Conservation (phyloP, 768 basidiomycete genomes). For the Pleurotus eryngii region DNA sequence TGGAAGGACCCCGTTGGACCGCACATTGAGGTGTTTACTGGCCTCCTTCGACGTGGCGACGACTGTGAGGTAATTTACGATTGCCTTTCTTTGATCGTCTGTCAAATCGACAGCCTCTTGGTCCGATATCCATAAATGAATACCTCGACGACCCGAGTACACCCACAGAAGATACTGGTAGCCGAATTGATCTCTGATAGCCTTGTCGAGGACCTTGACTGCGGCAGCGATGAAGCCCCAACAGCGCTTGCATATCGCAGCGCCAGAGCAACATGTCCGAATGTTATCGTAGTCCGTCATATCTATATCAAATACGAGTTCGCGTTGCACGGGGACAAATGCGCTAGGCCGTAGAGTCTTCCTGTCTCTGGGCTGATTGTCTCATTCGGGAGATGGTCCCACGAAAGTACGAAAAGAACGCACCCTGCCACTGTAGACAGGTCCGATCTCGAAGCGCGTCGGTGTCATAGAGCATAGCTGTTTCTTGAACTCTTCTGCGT, state of each 20-base stretch:
- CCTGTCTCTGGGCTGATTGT: slow-evolving; percentile 79
- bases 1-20: slow-evolving; percentile 50
- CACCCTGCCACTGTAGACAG: slow-evolving; percentile 85
- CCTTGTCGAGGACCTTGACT: slow-evolving; percentile 78
- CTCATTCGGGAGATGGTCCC: neutral
- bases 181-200: slow-evolving; percentile 86
- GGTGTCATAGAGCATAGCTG: slow-evolving; percentile 84
- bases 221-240: slow-evolving; percentile 95
- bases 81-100: slow-evolving; percentile 83
- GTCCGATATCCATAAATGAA: slow-evolving; percentile 97
- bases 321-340: slow-evolving; percentile 78
- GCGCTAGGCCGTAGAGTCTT: slow-evolving; percentile 67
- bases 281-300: slow-evolving; percentile 99
- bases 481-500: slow-evolving; percentile 86
- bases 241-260: slow-evolving; percentile 87
- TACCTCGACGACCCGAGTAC: slow-evolving; percentile 97
- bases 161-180: slow-evolving; percentile 93
- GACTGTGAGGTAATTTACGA: slow-evolving; percentile 87
- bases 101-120: slow-evolving; percentile 82
- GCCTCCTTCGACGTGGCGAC: slow-evolving; percentile 79
- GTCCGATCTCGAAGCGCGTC: slow-evolving; percentile 94
- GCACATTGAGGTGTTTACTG: slow-evolving; percentile 78
- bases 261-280: slow-evolving; percentile 91
- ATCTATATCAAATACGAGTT: slow-evolving; percentile 99
- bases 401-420: slow-evolving; percentile 26